These are phyloP conservation scores for Tylopilus rubrobrunneus DNA, from an alignment of 768 basidiomycete genomes.

Conservation along the genomic window DNA sequence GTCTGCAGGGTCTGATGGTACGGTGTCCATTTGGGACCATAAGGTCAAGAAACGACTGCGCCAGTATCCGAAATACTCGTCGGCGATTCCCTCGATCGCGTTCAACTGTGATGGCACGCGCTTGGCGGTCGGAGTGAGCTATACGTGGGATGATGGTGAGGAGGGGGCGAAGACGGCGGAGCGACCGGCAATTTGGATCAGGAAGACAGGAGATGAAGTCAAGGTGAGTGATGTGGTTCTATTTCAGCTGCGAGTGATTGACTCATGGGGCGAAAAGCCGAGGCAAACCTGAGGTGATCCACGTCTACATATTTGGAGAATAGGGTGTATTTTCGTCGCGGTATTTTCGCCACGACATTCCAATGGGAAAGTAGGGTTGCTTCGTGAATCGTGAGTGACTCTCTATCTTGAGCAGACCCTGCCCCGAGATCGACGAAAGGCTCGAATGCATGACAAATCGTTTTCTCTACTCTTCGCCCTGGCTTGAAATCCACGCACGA, in stretches of 20 bases:
- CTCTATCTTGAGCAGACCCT: neutral
- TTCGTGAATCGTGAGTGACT: neutral
- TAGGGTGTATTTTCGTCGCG: neutral
- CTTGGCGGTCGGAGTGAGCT: conserved; percentile 80
- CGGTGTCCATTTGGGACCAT: conserved; percentile 97
- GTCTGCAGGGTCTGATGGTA: conserved; percentile 91
- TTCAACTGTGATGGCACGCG: conserved; percentile 83
- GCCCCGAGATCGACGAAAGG: neutral
- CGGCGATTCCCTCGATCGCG: conserved; percentile 71
- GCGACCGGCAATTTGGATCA: conserved; percentile 56
- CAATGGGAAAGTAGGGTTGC: neutral
- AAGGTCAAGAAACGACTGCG: conserved; percentile 92
- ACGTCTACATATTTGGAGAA: neutral
- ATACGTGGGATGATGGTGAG: conserved; percentile 89
- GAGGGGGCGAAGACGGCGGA: conserved; percentile 62
- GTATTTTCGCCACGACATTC: no score
- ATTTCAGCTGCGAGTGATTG: neutral
- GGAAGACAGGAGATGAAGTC: conserved; percentile 71
- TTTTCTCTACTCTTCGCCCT: neutral
- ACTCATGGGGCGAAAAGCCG: conserved; percentile 8
- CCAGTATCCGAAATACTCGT: conserved; percentile 78
- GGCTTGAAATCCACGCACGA: neutral
- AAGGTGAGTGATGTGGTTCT: conserved; percentile 45
- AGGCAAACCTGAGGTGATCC: conserved; percentile 18
- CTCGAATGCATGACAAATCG: neutral